phyloP scores from a whole-genome alignment of 1,284 basidiomycete genomes.

The Agroathelia rolfsii region DNA sequence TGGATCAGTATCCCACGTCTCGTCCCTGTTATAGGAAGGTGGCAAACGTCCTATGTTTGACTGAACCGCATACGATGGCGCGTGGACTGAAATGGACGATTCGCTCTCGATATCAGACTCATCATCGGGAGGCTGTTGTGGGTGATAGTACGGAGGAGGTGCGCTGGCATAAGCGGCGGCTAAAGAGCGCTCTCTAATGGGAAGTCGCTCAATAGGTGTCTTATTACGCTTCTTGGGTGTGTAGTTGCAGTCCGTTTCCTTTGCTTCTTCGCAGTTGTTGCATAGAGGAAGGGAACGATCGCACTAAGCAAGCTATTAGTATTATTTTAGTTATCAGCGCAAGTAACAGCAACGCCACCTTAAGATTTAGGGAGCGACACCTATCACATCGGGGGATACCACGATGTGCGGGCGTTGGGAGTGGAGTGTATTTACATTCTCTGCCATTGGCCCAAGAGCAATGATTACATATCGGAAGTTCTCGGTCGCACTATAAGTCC shows the following conservation, averaged over 20 bases:
- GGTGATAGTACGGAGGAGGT: too few species aligned
- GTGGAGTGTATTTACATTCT: slow-evolving; percentile 61
- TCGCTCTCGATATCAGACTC: too few species aligned
- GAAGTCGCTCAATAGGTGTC: slow-evolving; percentile 34
- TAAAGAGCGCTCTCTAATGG: slow-evolving; percentile 25
- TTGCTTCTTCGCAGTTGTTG: slow-evolving; percentile 45
- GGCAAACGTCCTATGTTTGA: too few species aligned
- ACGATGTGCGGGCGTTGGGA: slow-evolving; percentile 63
- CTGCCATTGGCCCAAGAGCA: slow-evolving; percentile 53
- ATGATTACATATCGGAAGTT: slow-evolving; percentile 61
- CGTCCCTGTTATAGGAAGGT: too few species aligned
- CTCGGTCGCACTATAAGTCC: slow-evolving; percentile 50
- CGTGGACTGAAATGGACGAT: too few species aligned
- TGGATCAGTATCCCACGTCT: too few species aligned
- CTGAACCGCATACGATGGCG: too few species aligned
- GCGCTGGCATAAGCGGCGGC: too few species aligned
- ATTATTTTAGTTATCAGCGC: too few species aligned
- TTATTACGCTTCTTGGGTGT: slow-evolving; percentile 60
- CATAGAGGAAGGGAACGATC: slow-evolving; percentile 62
- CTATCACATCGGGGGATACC: slow-evolving; percentile 65
- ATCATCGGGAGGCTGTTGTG: too few species aligned
- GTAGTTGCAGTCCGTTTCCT: slow-evolving; percentile 28
- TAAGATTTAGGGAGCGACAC: slow-evolving; percentile 54
- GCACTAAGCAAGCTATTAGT: too few species aligned
- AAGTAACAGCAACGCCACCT: slow-evolving; percentile 34